These are phyloP conservation scores for Verbascum thapsus DNA, from an alignment of 257 asterid genomes.

Conservation along the genomic window DNA sequence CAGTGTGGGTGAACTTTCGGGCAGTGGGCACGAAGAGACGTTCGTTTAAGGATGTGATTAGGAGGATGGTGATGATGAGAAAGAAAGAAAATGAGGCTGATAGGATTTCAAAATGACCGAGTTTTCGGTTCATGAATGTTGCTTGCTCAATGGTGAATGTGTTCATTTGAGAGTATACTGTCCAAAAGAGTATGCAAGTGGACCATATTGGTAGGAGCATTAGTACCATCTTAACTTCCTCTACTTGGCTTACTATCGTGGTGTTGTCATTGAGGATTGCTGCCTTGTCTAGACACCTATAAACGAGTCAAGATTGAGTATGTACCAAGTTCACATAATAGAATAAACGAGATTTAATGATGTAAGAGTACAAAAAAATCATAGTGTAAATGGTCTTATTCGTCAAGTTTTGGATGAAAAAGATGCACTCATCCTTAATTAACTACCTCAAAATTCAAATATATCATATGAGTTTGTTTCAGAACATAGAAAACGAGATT, in stretches of 20 bases:
- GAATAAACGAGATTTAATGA: too few species aligned
- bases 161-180: constrained; percentile 88
- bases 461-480: too few species aligned
- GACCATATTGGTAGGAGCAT: constrained; percentile 90
- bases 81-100: constrained; percentile 78
- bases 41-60: constrained; percentile 74
- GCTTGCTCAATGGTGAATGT: constrained; percentile 90
- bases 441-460: too few species aligned
- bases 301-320: neutral
- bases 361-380: too few species aligned
- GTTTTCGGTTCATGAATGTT: constrained; percentile 60
- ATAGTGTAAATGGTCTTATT: too few species aligned
- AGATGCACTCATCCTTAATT: too few species aligned
- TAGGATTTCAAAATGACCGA: constrained; percentile 59
- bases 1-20: constrained; percentile 51
- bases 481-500: too few species aligned
- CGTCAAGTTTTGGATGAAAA: too few species aligned
- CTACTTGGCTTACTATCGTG: constrained; percentile 58
- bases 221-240: constrained; percentile 81
- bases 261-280: constrained; percentile 48
- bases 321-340: neutral
- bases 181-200: constrained; percentile 85
- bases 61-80: constrained; percentile 70
- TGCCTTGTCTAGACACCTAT: constrained; percentile 83
- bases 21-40: constrained; percentile 60